Conservation (phyloP, 176 grass and related monocot genomes). For the Triticum aestivum region DNA sequence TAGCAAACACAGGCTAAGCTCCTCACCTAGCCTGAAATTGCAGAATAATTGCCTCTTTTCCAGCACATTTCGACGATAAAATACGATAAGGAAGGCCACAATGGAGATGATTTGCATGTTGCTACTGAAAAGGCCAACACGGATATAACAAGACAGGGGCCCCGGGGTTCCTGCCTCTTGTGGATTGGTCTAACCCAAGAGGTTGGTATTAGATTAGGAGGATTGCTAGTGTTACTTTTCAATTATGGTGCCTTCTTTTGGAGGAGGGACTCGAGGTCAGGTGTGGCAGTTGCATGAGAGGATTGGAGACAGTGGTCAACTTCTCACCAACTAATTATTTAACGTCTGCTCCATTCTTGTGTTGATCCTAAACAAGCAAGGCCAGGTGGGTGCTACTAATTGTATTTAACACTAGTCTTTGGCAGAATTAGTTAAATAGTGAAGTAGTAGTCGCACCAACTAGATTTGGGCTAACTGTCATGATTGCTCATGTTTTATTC, state of each 20-base stretch:
- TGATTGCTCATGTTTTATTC: background rate
- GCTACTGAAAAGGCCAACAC: constrained; percentile 4
- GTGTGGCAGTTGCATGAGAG: constrained; percentile 13
- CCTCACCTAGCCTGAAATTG: background rate
- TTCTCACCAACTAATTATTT: constrained; percentile 21
- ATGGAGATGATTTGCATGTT: background rate
- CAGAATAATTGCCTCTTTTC: background rate
- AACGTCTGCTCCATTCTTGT: background rate
- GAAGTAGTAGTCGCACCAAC: background rate
- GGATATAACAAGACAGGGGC: background rate
- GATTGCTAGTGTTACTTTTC: background rate
- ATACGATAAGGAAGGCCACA: background rate
- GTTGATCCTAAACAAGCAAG: background rate
- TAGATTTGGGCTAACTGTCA: constrained; percentile 8
- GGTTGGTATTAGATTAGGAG: too few species aligned
- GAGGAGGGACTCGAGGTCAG: constrained; percentile 25
- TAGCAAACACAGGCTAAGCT: constrained; percentile 1
- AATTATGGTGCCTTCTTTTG: background rate
- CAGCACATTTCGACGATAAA: background rate
- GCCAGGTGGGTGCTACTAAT: background rate
- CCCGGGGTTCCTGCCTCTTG: background rate
- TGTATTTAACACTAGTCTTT: background rate
- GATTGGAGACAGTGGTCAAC: background rate
- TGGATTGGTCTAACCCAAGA: constrained; percentile 9
- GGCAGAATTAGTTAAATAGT: background rate